Base-by-base conservation (phyloP, 2,329 filamentous ascomycete species). In the Colletotrichum neosansevieriae region DNA sequence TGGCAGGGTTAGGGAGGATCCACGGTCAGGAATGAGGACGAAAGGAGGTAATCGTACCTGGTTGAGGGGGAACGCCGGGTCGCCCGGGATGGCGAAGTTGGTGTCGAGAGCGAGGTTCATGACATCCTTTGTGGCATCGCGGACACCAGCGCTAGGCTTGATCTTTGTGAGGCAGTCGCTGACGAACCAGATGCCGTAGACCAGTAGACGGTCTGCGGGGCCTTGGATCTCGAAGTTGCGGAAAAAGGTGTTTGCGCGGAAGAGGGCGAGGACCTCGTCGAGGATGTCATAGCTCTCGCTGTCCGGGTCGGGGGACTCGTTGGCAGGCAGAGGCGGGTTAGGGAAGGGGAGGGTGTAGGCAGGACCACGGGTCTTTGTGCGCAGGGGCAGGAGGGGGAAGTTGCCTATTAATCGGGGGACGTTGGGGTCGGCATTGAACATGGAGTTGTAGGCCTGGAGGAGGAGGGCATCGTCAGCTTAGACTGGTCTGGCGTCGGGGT, bases 191-290 rank as follows among this genome's bases (percentile, higher is more conserved):
- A 98, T 99, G 71, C 95, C 95, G 83, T 99, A 99, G 76, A 98
- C 94, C 73, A 99, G 87, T 76, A 98, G 89, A 45, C 96, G 89
- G 82, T 99, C 96, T 67, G 96, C 95, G 29, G 94, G 92, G 13
- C 96, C 96, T 82, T 97, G 95, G 84, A 98, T 97, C 86, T 98
- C 96, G 76, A 99, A 99, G 87, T 98, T 99, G 76, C 96, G 92
- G 87, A 98, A 99, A 82, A 99, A 95, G 69, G 95, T 98, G 85
- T 99, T 98, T 75, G 96, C 95, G 72, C 96, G 93, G 87, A 98
- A 99, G 57, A 98, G 88, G 12, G 91, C 88, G 63, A 99, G 88
- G 58, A 97, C 90, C 85, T 99, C 96, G 82, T 99, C 96, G 63
- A 98, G 88, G 71, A 96, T 93, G 84, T 99, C 96, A 86, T 98